Base-by-base conservation (phyloP, 2,329 filamentous ascomycete genomes). In the Neoscytalidium dimidiatum region DNA sequence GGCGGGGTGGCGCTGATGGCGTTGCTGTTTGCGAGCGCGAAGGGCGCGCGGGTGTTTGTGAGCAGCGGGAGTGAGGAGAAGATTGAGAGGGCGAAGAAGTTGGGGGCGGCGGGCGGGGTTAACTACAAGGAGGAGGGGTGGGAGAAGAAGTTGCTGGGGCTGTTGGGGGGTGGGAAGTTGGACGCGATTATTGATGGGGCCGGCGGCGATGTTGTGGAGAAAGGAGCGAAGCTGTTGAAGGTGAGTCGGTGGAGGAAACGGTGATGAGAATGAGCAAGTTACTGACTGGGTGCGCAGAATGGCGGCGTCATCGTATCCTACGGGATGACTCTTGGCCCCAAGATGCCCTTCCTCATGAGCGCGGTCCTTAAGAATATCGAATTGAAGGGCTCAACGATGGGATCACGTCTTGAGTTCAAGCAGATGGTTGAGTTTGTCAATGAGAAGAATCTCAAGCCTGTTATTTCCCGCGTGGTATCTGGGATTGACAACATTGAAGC, bases 111-210 rank as follows among this genome's bases (percentile, higher is more conserved):
- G 61, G 93, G 90, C 1, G 94, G 94, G n/a, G 90, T 96, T 8
- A 88, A 79, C 67, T 98, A 98, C 78, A 92, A 88, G 75, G 86
- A 89, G 61, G 82, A 87, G 29, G 87, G 82, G 1, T 98, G 94
- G 94, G 92, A 96, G 66, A 91, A 90, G 83, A 87, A 90, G 72
- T 79, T 97, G 64, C 77, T 73, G 61, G 77, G 78, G 52, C 73
- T 88, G 71, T 80, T 97, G 28, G 87, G 91, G 0, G 77, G 80
- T 44, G 87, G 90, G 52, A 83, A 88, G 41, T 91, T 95, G 6
- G 95, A 98, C 78, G 89, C 90, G 21, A 89, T 98, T 53, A 85
- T 98, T 69, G 95, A 98, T 78, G 94, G 95, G 1, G 94, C 94
- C 0, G 94, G 94, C 3, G 94, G 92, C 1, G 90, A 96, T 78